Conservation (phyloP, 1,284 basidiomycete species). For the Pseudozyma hubeiensis region DNA sequence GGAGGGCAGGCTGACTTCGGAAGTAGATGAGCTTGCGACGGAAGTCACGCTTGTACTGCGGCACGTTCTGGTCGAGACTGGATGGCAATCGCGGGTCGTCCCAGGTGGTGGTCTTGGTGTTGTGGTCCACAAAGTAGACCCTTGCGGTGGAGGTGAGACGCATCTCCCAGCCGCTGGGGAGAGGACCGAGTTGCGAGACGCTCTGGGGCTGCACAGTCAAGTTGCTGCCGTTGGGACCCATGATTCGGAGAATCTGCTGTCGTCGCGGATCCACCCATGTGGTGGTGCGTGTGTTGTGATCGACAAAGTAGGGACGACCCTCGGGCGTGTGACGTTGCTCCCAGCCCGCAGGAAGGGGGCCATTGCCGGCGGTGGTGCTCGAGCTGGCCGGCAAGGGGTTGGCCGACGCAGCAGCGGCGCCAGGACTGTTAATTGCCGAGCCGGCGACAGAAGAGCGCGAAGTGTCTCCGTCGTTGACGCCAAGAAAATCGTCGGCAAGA, state of each 20-base stretch:
- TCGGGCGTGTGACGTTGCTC: conserved; percentile 98
- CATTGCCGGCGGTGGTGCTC: conserved; percentile 80
- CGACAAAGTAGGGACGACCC: conserved; percentile 94
- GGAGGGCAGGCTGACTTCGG: conserved; percentile 94
- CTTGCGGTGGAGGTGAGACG: conserved; percentile 89
- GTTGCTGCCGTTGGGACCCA: conserved; percentile 85
- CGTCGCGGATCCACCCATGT: conserved; percentile 98
- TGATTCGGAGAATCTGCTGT: conserved; percentile 83
- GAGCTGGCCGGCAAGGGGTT: conserved; percentile 52
- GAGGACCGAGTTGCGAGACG: conserved; percentile 89
- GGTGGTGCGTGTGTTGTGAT: conserved; percentile 91
- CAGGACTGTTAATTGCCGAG: conserved; percentile 32
- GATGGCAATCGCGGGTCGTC: conserved; percentile 89
- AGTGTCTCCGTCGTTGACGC: conserved; percentile 59
- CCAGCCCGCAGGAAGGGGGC: conserved; percentile 92
- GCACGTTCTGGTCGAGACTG: conserved; percentile 88
- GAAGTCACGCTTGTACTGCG: conserved; percentile 99
- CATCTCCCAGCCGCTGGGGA: conserved; percentile 99
- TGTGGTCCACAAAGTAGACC: conserved; percentile 97
- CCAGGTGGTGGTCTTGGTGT: conserved; percentile 93
- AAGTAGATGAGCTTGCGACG: conserved; percentile 98
- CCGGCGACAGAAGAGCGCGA: conserved; percentile 39
- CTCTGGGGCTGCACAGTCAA: conserved; percentile 81
- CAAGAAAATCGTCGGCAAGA: conserved; percentile 68
- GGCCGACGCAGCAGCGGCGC: conserved; percentile 27